Base-by-base conservation (phyloP, 306 rosid species). In the Vicia villosa region DNA sequence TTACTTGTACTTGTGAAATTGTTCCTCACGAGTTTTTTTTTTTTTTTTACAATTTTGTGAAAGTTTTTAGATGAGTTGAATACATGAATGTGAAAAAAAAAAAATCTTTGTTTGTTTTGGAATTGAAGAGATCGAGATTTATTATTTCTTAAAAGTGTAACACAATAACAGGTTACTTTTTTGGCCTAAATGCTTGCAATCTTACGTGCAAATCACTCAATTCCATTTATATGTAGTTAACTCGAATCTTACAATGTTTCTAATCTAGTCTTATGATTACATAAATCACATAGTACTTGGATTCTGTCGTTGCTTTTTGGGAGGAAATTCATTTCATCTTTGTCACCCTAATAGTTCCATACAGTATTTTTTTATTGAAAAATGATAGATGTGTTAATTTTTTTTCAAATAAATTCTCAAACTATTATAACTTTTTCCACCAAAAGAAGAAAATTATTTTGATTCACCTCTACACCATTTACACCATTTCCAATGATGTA, bases 171-270 rank as follows among this genome's bases (percentile, higher is more conserved):
- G 9, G 22, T 37, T 54, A 40, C 26, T 32, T 34, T 51, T 68
- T 50, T 5, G 21, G 62, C n/a, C 43, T 11, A 47, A 46, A 13
- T 47, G 72, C 19, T 50, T 47, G 45, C 14, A 12, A 50, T 57
- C 19, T 56, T 41, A 56, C 74, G 24, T 59, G 32, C 46, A 58
- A 71, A 42, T 59, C 67, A 70, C 74, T 69, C 64, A 68, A 68
- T 68, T 36, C 68, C 24, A 54, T 54, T 54, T 54, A 21, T 21
- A 22, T 21, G 59, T 21, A 52, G n/a, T 19, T 51, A 51, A 21
- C 30, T 26, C 30, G 32, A 52, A 52, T 52, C 59, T 52, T 4
- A 22, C 32, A 9, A 10, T 50, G 26, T 8, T 49, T 3, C 50
- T 13, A 43, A 14, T 52, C 47, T 42, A 34, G 47, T 42, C 47